Evolutionary conservation across 2,329 filamentous ascomycete genomes (phyloP).

Genomic region (Lasiodiplodia gonubiensis): DNA sequence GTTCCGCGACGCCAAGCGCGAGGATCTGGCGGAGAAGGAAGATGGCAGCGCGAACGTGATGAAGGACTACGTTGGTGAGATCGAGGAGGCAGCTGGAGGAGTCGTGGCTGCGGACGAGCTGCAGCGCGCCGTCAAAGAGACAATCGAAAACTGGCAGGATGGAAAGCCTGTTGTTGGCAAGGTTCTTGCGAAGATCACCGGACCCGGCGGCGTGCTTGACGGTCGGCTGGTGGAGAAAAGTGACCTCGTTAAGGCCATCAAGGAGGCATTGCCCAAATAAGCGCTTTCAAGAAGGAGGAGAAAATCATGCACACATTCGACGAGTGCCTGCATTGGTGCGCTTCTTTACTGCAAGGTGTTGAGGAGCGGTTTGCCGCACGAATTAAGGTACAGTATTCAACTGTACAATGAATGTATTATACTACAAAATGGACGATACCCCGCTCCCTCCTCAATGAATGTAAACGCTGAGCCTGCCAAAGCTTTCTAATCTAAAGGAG

Average conservation of each 20-base stretch:
- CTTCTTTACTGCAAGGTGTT: neutral
- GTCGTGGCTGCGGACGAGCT: slow-evolving; percentile 66
- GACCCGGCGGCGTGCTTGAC: slow-evolving; percentile 55
- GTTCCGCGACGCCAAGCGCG: slow-evolving; percentile 66
- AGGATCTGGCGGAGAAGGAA: slow-evolving; percentile 75
- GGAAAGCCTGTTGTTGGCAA: slow-evolving; percentile 61
- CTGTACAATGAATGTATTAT: slow-evolving; percentile 15
- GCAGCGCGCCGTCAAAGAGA: slow-evolving; percentile 56
- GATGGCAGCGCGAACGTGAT: slow-evolving; percentile 68
- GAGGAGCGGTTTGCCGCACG: neutral
- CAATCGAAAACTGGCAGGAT: slow-evolving; percentile 55
- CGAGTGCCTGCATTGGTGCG: neutral
- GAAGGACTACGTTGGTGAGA: slow-evolving; percentile 66
- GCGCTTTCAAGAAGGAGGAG: neutral
- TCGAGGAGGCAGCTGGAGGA: slow-evolving; percentile 49
- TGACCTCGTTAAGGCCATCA: slow-evolving; percentile 66
- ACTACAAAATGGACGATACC: neutral
- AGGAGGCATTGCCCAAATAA: slow-evolving; percentile 47
- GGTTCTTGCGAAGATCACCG: slow-evolving; percentile 64
- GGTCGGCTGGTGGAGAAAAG: slow-evolving; percentile 69
- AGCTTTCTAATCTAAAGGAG: neutral
- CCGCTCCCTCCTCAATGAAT: neutral
- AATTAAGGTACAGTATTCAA: neutral
- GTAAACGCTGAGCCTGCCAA: neutral
- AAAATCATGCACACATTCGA: neutral